Conservation (phyloP, 2,329 filamentous ascomycete genomes). For the Venturia carpophila region DNA sequence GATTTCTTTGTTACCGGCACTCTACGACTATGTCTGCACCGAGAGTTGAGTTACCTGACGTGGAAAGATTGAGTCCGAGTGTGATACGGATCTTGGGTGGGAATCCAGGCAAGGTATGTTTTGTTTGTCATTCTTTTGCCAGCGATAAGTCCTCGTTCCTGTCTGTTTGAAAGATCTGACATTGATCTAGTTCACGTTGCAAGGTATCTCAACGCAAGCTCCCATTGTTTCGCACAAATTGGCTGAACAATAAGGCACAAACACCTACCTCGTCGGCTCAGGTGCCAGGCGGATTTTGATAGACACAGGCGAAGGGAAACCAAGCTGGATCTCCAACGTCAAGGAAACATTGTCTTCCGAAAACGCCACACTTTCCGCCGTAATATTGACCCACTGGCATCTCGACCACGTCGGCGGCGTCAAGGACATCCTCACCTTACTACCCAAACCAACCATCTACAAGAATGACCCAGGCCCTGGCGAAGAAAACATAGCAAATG, state of each 20-base stretch:
- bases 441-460: slow-evolving; percentile 55
- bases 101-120: slow-evolving; percentile 72
- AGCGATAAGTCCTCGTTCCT: neutral
- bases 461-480: slow-evolving; percentile 45
- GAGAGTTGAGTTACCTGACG: slow-evolving; percentile 58
- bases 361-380: slow-evolving; percentile 57
- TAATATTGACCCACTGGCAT: slow-evolving; percentile 89
- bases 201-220: slow-evolving; percentile 38
- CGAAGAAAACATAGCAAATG: slow-evolving; percentile 50
- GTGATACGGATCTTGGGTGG: slow-evolving; percentile 81
- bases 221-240: neutral
- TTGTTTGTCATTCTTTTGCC: neutral
- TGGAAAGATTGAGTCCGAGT: slow-evolving; percentile 68
- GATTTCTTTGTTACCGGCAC: slow-evolving; percentile 21
- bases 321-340: slow-evolving; percentile 63
- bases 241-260: slow-evolving; percentile 59
- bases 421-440: slow-evolving; percentile 55
- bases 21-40: slow-evolving; percentile 22
- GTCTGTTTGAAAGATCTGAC: slow-evolving; percentile 10
- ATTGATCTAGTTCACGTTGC: slow-evolving; percentile 48
- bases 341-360: slow-evolving; percentile 58
- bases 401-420: slow-evolving; percentile 77
- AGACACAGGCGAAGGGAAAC: slow-evolving; percentile 79
- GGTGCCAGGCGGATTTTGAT: slow-evolving; percentile 69
- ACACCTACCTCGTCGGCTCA: slow-evolving; percentile 85